phyloP scores from a whole-genome alignment of 2,329 filamentous ascomycete genomes.

The Penicillium decumbens region DNA sequence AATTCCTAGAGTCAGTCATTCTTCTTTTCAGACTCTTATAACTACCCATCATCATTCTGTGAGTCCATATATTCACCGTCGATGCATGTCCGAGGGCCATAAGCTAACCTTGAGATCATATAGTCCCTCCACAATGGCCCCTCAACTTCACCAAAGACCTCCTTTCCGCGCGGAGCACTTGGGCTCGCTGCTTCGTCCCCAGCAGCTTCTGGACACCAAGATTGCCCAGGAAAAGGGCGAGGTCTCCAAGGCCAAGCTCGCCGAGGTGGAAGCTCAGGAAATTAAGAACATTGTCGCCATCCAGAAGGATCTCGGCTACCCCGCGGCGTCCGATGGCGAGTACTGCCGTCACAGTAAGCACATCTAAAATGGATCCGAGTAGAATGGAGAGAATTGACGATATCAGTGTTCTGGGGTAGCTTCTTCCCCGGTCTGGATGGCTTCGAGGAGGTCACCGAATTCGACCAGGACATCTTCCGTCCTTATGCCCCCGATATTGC shows the following conservation, averaged over 20 bases:
- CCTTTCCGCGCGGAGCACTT: constrained; percentile 70
- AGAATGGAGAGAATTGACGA: neutral
- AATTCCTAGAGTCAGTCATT: neutral
- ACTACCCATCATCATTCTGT: neutral
- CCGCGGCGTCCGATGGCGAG: constrained; percentile 65
- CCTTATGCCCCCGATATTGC: constrained; percentile 59
- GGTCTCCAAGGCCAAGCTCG: constrained; percentile 53
- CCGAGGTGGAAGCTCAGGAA: constrained; percentile 59
- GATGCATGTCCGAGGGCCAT: neutral
- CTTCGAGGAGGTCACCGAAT: constrained; percentile 51
- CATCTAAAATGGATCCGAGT: neutral
- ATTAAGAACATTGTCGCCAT: constrained; percentile 62
- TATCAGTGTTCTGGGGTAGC: constrained; percentile 53
- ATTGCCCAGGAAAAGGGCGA: constrained; percentile 54
- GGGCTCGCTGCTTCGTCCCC: constrained; percentile 64
- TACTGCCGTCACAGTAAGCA: constrained; percentile 50
- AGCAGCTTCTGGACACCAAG: constrained; percentile 57
- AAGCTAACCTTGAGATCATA: neutral
- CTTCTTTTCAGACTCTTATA: neutral
- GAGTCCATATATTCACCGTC: neutral
- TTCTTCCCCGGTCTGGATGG: constrained; percentile 54
- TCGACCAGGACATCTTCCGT: constrained; percentile 51
- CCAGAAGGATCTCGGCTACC: constrained; percentile 60
- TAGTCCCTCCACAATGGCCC: constrained; percentile 25
- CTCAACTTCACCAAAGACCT: constrained; percentile 43